phyloP scores from a whole-genome alignment of 2,329 filamentous ascomycete species.

The Fusarium lyarnte region DNA sequence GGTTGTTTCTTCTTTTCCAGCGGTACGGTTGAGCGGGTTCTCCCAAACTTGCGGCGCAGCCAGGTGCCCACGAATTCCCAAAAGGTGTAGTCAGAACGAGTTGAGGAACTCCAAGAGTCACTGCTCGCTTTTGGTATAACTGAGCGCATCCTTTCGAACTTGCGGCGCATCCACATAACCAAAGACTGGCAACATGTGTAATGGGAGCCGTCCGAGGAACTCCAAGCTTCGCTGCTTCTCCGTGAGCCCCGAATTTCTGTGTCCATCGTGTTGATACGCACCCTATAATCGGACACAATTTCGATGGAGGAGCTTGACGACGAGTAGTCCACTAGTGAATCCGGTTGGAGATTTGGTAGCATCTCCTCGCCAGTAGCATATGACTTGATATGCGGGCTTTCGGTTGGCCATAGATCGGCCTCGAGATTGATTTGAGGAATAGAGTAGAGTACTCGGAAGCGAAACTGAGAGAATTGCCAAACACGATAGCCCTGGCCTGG shows the following conservation, averaged over 20 bases:
- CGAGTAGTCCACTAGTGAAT: background rate
- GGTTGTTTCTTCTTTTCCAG: too few relatives aligned
- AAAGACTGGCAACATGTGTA: background rate
- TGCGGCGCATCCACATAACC: background rate
- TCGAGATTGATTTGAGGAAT: background rate
- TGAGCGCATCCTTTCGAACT: background rate
- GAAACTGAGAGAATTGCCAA: background rate
- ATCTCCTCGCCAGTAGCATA: background rate
- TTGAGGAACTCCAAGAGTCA: background rate
- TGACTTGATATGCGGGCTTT: background rate
- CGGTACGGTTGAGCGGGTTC: background rate
- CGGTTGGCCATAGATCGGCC: background rate
- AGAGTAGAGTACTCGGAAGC: background rate
- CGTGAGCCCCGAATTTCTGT: fast-evolving
- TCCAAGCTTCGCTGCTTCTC: background rate
- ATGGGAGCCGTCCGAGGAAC: background rate
- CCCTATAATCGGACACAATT: too few relatives aligned
- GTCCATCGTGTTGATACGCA: too few relatives aligned
- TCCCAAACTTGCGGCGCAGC: background rate
- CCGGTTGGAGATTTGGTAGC: background rate
- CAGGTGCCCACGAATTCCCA: background rate
- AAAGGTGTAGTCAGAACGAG: background rate
- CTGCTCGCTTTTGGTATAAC: background rate
- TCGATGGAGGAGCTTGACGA: background rate
- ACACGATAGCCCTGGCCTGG: background rate